Evolutionary conservation across 1,139 yeast species (phyloP), one percentile per base, ranked within the genome.

Genomic region (Pichiaceae sp.): DNA sequence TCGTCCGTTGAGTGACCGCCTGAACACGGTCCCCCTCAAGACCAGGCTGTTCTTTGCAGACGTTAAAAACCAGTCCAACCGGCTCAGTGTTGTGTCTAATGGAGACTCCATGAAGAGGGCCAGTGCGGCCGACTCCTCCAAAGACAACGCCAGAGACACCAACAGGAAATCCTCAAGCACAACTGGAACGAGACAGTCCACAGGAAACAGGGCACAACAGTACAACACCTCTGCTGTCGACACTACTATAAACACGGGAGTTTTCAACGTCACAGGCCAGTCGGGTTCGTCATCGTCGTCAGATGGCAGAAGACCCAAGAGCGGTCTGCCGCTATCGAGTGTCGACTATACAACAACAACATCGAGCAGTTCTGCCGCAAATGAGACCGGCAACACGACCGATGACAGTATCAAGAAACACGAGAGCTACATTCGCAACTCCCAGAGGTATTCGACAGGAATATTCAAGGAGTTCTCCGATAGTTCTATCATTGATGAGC

Each of bases 401-500:
- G 16, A 29, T 17, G 9, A 11, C 17, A 29, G 19, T 4, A 30
- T 33, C 17, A 26, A 27, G 14, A 25, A 33, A 11, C 14, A 25
- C 8, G 40, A 41, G 4, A 19, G 17, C 9, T 16, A 26, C 15
- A 38, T 41, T 14, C 19, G 38, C 20, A 15, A 31, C 8, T 29
- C 38, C 7, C 46, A 42, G 28, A n/a, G 38, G 26, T 29, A 11
- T 23, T 41, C 40, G 6, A 19, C 31, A 3, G 44, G 46, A 12
- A 11, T 42, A 9, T 42, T 42, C 27, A 41, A 31, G 31, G 46
- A 42, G 26, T 14, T 8, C 12, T 29, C 29, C n/a, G 14, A n/a
- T n/a, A 17, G n/a, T 15, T 29, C 31, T 5, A 21, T 14, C n/a
- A 30, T 7, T 23, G 17, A 9, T 14, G 20, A 30, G 14, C 21